Conservation (phyloP, 2,329 filamentous ascomycete species). For the Pseudopithomyces maydicus region DNA sequence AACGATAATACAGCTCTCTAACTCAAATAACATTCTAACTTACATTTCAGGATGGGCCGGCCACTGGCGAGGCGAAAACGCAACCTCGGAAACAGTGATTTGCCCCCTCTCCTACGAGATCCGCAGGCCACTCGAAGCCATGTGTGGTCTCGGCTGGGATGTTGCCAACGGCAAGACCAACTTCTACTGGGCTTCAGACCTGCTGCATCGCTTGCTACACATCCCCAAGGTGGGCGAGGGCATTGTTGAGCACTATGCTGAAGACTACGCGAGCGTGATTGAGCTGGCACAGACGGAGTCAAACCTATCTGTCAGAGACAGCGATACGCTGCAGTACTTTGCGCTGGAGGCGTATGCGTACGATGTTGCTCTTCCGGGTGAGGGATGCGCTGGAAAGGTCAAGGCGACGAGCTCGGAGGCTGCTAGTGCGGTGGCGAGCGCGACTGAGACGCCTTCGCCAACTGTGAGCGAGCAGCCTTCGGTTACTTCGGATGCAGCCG, state of each 20-base stretch:
- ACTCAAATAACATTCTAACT: slow-evolving; percentile 3
- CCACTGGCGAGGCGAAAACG: slow-evolving; percentile 70
- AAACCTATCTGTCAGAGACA: slow-evolving; percentile 60
- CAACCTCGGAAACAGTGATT: slow-evolving; percentile 70
- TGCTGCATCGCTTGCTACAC: slow-evolving; percentile 71
- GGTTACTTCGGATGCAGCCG: slow-evolving; percentile 14
- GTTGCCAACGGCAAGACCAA: slow-evolving; percentile 62
- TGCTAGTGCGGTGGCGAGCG: slow-evolving; percentile 1
- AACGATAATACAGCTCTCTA: not conserved
- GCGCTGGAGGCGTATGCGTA: slow-evolving; percentile 70
- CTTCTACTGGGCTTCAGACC: slow-evolving; percentile 68
- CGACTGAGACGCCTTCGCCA: slow-evolving; percentile 11
- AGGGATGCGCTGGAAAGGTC: slow-evolving; percentile 61
- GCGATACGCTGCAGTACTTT: slow-evolving; percentile 69
- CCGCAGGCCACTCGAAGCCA: slow-evolving; percentile 61
- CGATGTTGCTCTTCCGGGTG: slow-evolving; percentile 67
- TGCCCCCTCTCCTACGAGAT: slow-evolving; percentile 65
- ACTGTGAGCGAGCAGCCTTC: slow-evolving; percentile 14
- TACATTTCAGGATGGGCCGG: slow-evolving; percentile 63
- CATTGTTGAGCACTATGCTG: slow-evolving; percentile 66
- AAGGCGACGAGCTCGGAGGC: slow-evolving; percentile 14
- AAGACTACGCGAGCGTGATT: slow-evolving; percentile 61
- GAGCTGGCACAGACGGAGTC: slow-evolving; percentile 58
- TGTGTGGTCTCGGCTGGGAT: slow-evolving; percentile 68
- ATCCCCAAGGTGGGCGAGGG: slow-evolving; percentile 64